Percentiles rank a stretch among this genome's conserved stretches.
Evolutionary conservation across 2,329 filamentous ascomycete species (phyloP).

Genomic region (Coniochaeta pulveracea): DNA sequence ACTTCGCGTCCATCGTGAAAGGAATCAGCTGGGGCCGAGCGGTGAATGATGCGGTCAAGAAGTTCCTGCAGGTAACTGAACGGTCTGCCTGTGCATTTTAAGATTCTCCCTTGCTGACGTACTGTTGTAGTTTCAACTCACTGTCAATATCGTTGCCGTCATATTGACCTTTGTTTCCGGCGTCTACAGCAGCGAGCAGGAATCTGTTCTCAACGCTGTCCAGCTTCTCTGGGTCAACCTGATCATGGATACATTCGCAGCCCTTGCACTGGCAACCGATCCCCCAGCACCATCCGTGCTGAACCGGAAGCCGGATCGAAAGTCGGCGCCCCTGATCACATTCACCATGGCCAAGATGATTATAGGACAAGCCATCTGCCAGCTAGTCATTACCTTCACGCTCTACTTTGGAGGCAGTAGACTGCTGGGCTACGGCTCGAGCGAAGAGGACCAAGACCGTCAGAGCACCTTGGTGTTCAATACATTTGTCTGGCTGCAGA

Average conservation of each 20-base stretch:
- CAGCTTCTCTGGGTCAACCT: slow-evolving; percentile 76
- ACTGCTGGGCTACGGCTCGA: slow-evolving; percentile 46
- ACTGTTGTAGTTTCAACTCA: slow-evolving; percentile 43
- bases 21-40: slow-evolving; percentile 54
- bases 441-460: slow-evolving; percentile 34
- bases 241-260: slow-evolving; percentile 78
- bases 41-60: slow-evolving; percentile 54
- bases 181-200: slow-evolving; percentile 49
- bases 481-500: slow-evolving; percentile 78
- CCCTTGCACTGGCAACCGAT: slow-evolving; percentile 46
- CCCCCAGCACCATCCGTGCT: slow-evolving; percentile 22
- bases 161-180: slow-evolving; percentile 67
- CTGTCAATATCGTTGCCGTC: slow-evolving; percentile 73
- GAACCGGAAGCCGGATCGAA: slow-evolving; percentile 58
- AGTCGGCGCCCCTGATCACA: slow-evolving; percentile 62
- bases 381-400: slow-evolving; percentile 56
- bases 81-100: too few species aligned
- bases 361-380: slow-evolving; percentile 67
- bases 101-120: too few species aligned
- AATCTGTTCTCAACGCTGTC: slow-evolving; percentile 65
- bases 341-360: slow-evolving; percentile 87
- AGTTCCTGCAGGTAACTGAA: slow-evolving; percentile 42
- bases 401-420: slow-evolving; percentile 54
- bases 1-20: slow-evolving; percentile 52
- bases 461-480: slow-evolving; percentile 67